Base-by-base conservation (phyloP, 139 green algal species). In the Tetradesmus obliquus region DNA sequence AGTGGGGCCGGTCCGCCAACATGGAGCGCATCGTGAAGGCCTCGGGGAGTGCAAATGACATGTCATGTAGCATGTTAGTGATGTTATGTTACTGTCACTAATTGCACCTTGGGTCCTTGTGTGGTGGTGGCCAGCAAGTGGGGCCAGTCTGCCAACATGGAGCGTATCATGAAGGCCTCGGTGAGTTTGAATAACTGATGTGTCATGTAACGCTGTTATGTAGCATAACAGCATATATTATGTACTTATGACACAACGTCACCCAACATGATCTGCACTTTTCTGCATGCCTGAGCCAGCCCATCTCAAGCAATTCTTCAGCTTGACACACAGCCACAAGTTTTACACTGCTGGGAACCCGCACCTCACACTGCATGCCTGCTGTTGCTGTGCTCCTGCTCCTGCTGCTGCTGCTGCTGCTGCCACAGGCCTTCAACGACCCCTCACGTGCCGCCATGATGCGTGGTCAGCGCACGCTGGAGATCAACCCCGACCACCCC, bases 401-500 rank as follows among this genome's bases (percentile, higher is more conserved):
- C 19, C 51, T 57, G 20, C 55, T 55, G 3, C 79, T 84, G 79
- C 79, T 84, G 79, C n/a, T 58, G 13, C 72, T 81, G 1, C 15
- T 19, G 5, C 51, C 71, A 7, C 95, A 97, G 94, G 94, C 97
- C 13, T 95, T 95, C 72, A 15, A 8, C 19, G 88, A 95, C 90
- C 89, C 91, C 51, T 93, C 54, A 0, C 79, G 83, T 54, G 79
- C 79, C 6, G 88, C 76, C 10, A 82, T 92, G 19, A 95, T 96
- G 93, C 91, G 90, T 5, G 92, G 92, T 0, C 91, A 94, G 86
- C 93, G 94, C n/a, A 97, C 94, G 3, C 96, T 99, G 57, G 98
- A 99, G 96, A 98, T 99, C 95, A 99, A 99, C 95, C 98, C 98
- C 5, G 87, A 94, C 51, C 98, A 99, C 94, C 97, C 98, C 1